Evolutionary conservation across 352 stramenopile species (phyloP), one percentile per base, ranked within the genome.

Genomic region (Globisporangium middletonii): DNA sequence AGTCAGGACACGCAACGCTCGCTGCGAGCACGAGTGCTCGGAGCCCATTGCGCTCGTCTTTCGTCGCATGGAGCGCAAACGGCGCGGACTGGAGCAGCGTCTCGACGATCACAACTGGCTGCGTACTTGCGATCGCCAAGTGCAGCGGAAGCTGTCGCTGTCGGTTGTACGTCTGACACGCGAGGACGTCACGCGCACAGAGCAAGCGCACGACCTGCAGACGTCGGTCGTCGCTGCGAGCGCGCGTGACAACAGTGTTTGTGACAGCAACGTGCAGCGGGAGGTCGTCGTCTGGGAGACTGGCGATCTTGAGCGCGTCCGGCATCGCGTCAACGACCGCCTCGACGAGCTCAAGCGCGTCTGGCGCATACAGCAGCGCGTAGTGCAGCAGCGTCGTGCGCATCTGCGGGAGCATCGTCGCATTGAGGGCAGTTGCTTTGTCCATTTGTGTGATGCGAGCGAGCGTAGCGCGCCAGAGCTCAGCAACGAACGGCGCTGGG

Each of bases 341-440:
- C 13, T 67, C 57, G 0, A 86, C 43, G 23, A 85, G 54, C n/a
- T 33, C 41, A 0, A 61, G 60, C n/a, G 58, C 48, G 16, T 52
- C 30, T 6, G 68, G 57, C 6, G 79, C 67, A 54, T 88, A 74
- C 0, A 88, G 51, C 7, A 89, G 52, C 12, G 60, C 65, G 33
- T 86, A 91, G 19, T 89, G 81, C 30, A 91, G 55, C 15, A 88
- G 60, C 7, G 80, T 86, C 23, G 68, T 83, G 16, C 59, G 55
- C 8, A 69, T 84, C 2, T 48, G 61, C 15, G 33, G 9, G 30
- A 86, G 71, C 23, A 67, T 80, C 15, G 61, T 71, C 37, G 55
- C 48, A 33, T 53, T 44, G 15, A 73, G 46, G 5, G 65, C n/a
- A 1, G 47, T 11, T 4, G 16, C 18, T 16, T 3, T 38, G 4